Conservation (phyloP, 441 rosid genomes). For the Biscutella auriculata region DNA sequence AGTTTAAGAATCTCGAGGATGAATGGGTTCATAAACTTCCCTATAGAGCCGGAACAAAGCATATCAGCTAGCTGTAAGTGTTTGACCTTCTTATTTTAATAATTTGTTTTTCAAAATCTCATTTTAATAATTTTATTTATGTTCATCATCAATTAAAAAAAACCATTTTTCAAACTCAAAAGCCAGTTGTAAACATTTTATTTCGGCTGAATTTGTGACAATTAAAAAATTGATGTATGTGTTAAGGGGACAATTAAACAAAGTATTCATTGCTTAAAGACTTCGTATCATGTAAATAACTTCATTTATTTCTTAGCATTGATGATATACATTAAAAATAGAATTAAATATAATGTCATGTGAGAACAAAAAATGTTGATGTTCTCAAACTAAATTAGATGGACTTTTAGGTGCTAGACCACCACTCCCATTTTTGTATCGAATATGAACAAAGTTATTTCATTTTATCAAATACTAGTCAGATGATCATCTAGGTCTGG, state of each 20-base stretch:
- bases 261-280: conserved; percentile 14
- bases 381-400: neutral
- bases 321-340: neutral
- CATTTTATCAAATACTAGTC: neutral
- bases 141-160: neutral
- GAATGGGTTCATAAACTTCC: conserved; percentile 9
- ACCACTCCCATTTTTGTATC: neutral
- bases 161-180: conserved; percentile 7
- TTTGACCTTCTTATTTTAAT: conserved; percentile 16
- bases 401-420: conserved; percentile 16
- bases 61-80: conserved; percentile 18
- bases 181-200: conserved; percentile 13
- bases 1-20: conserved; percentile 18
- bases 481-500: neutral
- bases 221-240: neutral
- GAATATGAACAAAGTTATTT: neutral
- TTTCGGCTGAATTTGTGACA: conserved; percentile 15
- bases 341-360: neutral
- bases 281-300: neutral
- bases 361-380: neutral
- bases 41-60: conserved; percentile 18
- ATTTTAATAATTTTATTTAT: neutral
- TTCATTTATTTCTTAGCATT: conserved; percentile 4
- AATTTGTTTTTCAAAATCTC: neutral
- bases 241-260: conserved; percentile 19